Percentiles rank a stretch among this genome's conserved stretches.
These are phyloP conservation scores for Bretschneidera sinensis DNA, from an alignment of 345 rosid genomes.

Conservation along the genomic window DNA sequence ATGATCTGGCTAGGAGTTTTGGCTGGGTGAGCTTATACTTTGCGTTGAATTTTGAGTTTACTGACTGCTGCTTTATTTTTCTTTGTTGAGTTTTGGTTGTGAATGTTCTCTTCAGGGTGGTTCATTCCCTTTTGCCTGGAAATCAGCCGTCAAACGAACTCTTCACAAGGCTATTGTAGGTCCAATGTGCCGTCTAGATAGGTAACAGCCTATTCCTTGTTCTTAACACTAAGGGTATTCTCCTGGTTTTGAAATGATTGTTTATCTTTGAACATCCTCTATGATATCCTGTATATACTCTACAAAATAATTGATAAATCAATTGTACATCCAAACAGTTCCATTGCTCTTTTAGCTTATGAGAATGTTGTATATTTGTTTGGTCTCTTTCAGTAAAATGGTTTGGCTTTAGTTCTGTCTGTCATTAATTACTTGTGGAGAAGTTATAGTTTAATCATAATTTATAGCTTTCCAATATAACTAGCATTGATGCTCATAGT, in stretches of 20 bases:
- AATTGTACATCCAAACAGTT: neutral
- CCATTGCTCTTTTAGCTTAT: no score
- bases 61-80: constrained; percentile 10
- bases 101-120: constrained; percentile 65
- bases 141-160: constrained; percentile 77
- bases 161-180: constrained; percentile 56
- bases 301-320: neutral
- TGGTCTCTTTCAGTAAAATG: no score
- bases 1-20: constrained; percentile 88
- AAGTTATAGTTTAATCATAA: neutral
- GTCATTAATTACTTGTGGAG: neutral
- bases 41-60: constrained; percentile 14
- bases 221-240: no score
- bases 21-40: constrained; percentile 96
- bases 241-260: no score
- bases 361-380: no score
- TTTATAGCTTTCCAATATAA: neutral
- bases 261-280: no score
- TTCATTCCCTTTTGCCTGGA: constrained; percentile 94
- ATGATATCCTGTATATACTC: neutral
- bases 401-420: neutral
- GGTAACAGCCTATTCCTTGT: constrained; percentile 27
- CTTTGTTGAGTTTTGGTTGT: constrained; percentile 18
- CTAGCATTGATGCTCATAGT: neutral
- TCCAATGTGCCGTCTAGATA: constrained; percentile 68